Evolutionary conservation across 2,329 filamentous ascomycete species (phyloP), one percentile per base, ranked within the genome.

Genomic region (Diaporthe citrichinensis): DNA sequence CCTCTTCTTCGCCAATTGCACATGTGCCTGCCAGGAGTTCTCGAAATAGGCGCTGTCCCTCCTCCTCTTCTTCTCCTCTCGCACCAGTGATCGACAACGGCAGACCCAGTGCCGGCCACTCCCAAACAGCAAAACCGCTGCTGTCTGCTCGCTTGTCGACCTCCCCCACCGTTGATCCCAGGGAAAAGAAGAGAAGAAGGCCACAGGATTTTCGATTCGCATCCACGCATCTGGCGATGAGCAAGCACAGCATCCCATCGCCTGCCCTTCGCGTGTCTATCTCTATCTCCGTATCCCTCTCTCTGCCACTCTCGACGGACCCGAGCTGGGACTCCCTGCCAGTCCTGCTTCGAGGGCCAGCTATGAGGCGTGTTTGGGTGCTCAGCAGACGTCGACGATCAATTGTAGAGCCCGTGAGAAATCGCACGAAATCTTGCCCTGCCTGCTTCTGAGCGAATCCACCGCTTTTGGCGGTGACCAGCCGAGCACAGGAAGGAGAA

Each of bases 401-500:
- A 55, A 25, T 9, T 34, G 49, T 55, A 55, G 14, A 28, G 65
- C 65, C 49, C 65, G n/a, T 39, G n/a, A 55, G 58, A 55, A 61
- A 73, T 17, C 28, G 28, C 58, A 73, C 49, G 36, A 62, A 53
- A 65, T 73, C 25, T 44, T 41, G 44, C 20, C 58, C 58, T 49
- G 57, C 41, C 41, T 39, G 49, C 57, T 53, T 61, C 57, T 57
- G 58, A 36, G 53, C 36, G 65, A 69, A 69, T 41, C 65, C 65
- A 69, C 65, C 65, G 65, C 49, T 69, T 65, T 44, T 73, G 71
- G 58, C 71, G 58, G 58, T 73, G 71, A 73, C 71, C 58, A 65
- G 71, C 71, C 59, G 71, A 65, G 34, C 46, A 31, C 58, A 62
- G 49, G 34, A 65, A 65, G 41, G 39, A 51, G 61, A 57, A 46